phyloP scores from a whole-genome alignment of 2,329 filamentous ascomycete genomes.

The Diaporthe ilicicola region DNA sequence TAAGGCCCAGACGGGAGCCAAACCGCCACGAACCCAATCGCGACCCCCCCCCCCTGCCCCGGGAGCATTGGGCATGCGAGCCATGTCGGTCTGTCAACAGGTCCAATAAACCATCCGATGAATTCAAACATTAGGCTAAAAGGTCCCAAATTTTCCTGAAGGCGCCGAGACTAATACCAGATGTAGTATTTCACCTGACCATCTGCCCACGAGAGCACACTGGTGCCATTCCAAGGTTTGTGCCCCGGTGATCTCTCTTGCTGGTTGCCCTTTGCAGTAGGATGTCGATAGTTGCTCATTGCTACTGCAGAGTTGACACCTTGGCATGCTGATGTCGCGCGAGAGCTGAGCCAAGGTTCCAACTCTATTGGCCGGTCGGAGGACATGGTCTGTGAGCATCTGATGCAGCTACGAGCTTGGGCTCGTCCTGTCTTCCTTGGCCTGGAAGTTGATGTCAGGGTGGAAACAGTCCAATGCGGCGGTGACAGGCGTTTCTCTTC shows the following conservation, averaged over 20 bases:
- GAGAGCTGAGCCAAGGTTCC: background rate
- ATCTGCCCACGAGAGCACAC: background rate
- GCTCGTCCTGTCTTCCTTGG: background rate
- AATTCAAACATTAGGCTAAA: background rate
- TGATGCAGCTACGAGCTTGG: conserved; percentile 14
- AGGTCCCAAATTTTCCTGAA: conserved; percentile 4
- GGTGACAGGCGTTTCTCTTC: background rate
- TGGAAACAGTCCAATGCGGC: background rate
- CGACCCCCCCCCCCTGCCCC: too few relatives aligned
- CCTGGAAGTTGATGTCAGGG: background rate
- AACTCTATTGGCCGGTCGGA: background rate
- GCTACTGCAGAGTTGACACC: conserved; percentile 17
- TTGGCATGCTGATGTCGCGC: conserved; percentile 9
- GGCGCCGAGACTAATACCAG: conserved; percentile 7
- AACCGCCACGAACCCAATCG: conserved; percentile 20
- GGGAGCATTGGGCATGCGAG: background rate
- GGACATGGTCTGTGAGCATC: conserved; percentile 4
- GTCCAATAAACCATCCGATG: conserved; percentile 18
- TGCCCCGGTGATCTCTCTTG: conserved; percentile 4
- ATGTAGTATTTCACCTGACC: background rate
- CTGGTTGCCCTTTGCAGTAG: background rate
- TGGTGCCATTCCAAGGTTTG: background rate
- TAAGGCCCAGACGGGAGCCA: conserved; percentile 2
- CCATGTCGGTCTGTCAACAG: conserved; percentile 2
- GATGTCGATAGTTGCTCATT: background rate